Evolutionary conservation across 345 rosid species (phyloP).

Genomic region (Eucalyptus pauciflora): DNA sequence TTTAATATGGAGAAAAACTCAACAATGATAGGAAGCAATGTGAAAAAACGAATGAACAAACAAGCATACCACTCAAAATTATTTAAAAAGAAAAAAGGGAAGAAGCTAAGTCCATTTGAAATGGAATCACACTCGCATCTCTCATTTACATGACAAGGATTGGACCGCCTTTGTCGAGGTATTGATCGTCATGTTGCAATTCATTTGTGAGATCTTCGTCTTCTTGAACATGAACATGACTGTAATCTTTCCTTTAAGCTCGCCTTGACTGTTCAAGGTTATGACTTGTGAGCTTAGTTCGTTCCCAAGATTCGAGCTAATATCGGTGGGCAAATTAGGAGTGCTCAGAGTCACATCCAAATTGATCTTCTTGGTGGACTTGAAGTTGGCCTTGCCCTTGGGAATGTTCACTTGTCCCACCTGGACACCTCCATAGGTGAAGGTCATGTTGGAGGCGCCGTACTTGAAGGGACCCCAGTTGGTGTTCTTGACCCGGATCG

Average conservation of each 20-base stretch:
- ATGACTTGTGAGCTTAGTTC: not conserved
- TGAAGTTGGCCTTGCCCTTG: slow-evolving; percentile 1
- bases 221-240: not conserved
- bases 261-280: not conserved
- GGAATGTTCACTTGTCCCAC: not conserved
- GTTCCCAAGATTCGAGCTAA: not conserved
- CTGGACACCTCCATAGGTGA: not conserved
- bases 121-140: not conserved
- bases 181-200: not conserved
- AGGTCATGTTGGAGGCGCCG: not conserved
- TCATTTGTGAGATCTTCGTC: not conserved
- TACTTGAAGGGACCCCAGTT: slow-evolving; percentile 8
- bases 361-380: slow-evolving; percentile 2
- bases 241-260: not conserved
- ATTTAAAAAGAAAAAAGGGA: not conserved
- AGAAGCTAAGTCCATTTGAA: not conserved
- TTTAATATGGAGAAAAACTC: not conserved
- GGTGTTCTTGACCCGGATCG: slow-evolving; percentile 6
- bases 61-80: not conserved
- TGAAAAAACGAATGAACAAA: not conserved
- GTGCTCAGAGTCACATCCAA: not conserved
- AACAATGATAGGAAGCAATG: not conserved
- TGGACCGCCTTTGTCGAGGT: not conserved
- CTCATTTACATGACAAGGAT: not conserved
- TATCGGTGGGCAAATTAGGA: not conserved